Percentiles rank a stretch among this genome's conserved stretches.
These are phyloP conservation scores for Rhizoclosmatium hyalinum DNA, from an alignment of 371 early-diverging fungal species.

Conservation along the genomic window DNA sequence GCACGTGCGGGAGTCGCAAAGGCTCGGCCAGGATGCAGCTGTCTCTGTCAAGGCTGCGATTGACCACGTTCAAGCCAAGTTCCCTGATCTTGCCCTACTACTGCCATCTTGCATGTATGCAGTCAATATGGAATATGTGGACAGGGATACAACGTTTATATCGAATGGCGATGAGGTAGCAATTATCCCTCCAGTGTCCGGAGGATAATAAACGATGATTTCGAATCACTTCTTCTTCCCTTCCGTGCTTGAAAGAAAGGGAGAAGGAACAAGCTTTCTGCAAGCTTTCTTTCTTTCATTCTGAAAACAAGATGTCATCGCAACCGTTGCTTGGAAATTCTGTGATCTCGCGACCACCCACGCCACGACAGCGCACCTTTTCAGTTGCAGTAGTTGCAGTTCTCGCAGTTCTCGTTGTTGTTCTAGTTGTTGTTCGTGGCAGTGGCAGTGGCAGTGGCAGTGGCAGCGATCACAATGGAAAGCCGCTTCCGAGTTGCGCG, in stretches of 20 bases:
- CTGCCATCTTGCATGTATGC: constrained; percentile 67
- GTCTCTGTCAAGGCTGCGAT: not conserved
- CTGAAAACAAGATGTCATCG: not conserved
- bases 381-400: not conserved
- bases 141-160: constrained; percentile 36
- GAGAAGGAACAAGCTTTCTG: not conserved
- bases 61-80: constrained; percentile 21
- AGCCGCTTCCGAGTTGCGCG: not conserved
- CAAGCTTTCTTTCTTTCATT: not conserved
- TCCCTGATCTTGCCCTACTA: constrained; percentile 51
- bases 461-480: too few relatives aligned
- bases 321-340: not conserved
- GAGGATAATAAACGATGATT: constrained; percentile 54
- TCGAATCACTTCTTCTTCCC: not conserved
- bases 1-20: not conserved
- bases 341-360: not conserved
- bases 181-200: constrained; percentile 80
- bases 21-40: not conserved
- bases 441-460: too few relatives aligned
- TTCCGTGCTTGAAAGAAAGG: not conserved
- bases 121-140: constrained; percentile 73
- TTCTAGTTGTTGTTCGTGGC: too few relatives aligned
- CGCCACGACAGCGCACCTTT: not conserved
- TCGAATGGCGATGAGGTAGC: constrained; percentile 68
- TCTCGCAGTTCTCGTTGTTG: too few relatives aligned